Evolutionary conservation across 2,329 filamentous ascomycete species (phyloP), one percentile per base, ranked within the genome.

Genomic region (Pseudogymnoascus sp.): DNA sequence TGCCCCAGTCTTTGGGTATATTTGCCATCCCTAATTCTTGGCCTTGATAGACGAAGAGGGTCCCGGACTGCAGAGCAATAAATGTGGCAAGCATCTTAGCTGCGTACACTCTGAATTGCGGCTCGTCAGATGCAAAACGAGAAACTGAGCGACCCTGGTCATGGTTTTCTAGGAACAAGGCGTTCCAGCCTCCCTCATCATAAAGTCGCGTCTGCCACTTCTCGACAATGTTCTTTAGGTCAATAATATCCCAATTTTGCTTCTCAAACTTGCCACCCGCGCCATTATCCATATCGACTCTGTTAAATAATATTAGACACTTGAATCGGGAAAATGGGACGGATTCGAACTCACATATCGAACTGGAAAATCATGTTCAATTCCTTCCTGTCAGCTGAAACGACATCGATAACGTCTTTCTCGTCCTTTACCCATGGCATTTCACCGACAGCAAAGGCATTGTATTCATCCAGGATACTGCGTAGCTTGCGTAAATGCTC

Each of bases 301-400:
- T 80, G 22, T 5, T 53, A 9, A 12, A 53, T 18, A 5, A 47
- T 20, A 11, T n/a, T n/a, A 6, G 18, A 64, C 15, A 64, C 57
- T 57, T 47, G 53, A 62, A 57, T 22, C 15, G 18, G 50, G 35
- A 20, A 18, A 61, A 60, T 60, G 43, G 59, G 39, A 50, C 25
- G 35, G 59, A 4, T 39, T 60, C 33, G 60, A 43, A 70, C 76
- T 68, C 66, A 80, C 78, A 83, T 75, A 62, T 89, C 86, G 69
- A 90, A 90, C 66, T 88, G 83, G 72, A 90, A 89, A 36, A 89
- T 86, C 85, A 89, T 89, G 70, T 82, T 85, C 53, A 89, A 73
- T 68, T 89, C 84, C 33, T 78, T 76, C n/a, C 81, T 77, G 58
- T 82, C 79, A 20, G 77, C 78, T 2, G 77, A 77, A 2, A 89